Percentiles rank a stretch among this genome's conserved stretches.
Evolutionary conservation across 306 rosid species (phyloP).

Genomic region (Quercus engelmannii): DNA sequence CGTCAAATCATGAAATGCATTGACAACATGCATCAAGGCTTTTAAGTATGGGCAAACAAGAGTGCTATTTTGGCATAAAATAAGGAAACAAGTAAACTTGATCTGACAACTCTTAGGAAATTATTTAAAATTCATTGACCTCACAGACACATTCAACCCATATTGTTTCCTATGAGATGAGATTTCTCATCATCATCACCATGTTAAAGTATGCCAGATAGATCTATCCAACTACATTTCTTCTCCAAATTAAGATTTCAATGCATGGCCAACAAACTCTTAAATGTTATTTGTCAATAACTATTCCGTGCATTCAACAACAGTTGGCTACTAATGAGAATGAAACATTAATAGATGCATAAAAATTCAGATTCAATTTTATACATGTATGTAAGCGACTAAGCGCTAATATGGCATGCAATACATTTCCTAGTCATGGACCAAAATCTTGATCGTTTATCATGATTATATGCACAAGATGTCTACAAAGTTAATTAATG

Average conservation of each 20-base stretch:
- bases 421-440: not conserved
- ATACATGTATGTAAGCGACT: not conserved
- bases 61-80: not conserved
- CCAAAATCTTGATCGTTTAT: not conserved
- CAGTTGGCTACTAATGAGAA: not conserved
- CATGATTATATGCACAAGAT: not conserved
- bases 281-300: not conserved
- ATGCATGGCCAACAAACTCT: not conserved
- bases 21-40: not conserved
- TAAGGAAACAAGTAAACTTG: not conserved
- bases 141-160: slow-evolving; percentile 1
- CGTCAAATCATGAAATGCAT: not conserved
- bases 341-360: not conserved
- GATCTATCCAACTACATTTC: not conserved
- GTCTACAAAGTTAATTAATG: not conserved
- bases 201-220: not conserved
- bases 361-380: not conserved
- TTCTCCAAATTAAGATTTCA: slow-evolving; percentile 4
- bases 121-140: not conserved
- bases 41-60: not conserved
- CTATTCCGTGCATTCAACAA: not conserved
- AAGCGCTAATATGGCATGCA: not conserved
- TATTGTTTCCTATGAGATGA: slow-evolving; percentile 1
- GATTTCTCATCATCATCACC: slow-evolving; percentile 4
- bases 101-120: not conserved